Conservation (phyloP, 1,139 yeast genomes). For the Saccharomyces hybrid region DNA sequence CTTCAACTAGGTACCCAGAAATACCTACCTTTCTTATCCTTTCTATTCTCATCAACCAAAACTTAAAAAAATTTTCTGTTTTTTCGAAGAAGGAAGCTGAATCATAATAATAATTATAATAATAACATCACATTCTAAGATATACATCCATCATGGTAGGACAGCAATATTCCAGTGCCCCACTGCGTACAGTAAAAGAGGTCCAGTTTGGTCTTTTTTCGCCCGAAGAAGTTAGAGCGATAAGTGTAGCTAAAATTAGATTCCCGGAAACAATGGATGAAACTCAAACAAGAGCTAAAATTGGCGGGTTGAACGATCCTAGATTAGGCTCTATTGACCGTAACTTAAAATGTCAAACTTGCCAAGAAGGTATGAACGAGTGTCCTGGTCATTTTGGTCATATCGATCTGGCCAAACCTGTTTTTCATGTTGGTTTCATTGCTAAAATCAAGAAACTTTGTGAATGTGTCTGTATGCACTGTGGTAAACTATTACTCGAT, state of each 20-base stretch:
- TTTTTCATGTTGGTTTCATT: constrained; percentile 92
- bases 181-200: constrained; percentile 92
- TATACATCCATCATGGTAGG: constrained; percentile 30
- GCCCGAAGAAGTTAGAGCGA: constrained; percentile 95
- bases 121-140: constrained; percentile 1
- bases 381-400: constrained; percentile 99
- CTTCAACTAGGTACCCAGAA: not conserved
- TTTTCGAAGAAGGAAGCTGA: not conserved
- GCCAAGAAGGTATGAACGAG: constrained; percentile 98
- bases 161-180: constrained; percentile 96
- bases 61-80: not conserved
- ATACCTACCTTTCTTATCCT: not conserved
- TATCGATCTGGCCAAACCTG: constrained; percentile 96
- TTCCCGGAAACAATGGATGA: constrained; percentile 99
- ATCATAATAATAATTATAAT: not conserved
- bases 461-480: constrained; percentile 97
- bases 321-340: constrained; percentile 96
- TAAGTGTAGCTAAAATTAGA: constrained; percentile 94
- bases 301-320: constrained; percentile 96
- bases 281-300: constrained; percentile 87
- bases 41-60: not conserved
- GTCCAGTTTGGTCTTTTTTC: constrained; percentile 97
- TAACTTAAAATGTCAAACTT: constrained; percentile 94
- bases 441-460: constrained; percentile 90
- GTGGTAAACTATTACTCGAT: constrained; percentile 88